phyloP scores from a whole-genome alignment of 2,329 filamentous ascomycete genomes.

The Aspergillus sp. region DNA sequence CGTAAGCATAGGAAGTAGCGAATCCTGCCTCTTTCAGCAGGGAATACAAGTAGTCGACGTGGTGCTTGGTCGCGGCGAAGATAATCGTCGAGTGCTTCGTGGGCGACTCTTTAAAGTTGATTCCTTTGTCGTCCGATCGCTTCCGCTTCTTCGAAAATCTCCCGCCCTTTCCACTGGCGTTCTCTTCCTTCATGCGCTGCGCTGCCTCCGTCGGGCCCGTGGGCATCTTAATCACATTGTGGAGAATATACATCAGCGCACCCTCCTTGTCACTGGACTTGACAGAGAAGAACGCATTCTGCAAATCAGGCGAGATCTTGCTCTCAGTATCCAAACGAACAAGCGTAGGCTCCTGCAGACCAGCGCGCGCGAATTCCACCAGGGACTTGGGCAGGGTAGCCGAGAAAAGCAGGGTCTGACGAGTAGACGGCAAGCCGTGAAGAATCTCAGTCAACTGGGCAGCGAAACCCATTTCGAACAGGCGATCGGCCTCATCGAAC shows the following conservation, averaged over 20 bases:
- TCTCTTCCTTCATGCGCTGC: constrained; percentile 48
- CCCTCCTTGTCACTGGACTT: constrained; percentile 95
- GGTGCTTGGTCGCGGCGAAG: constrained; percentile 93
- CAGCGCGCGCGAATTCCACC: constrained; percentile 93
- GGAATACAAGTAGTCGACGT: constrained; percentile 87
- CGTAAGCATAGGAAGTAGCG: constrained; percentile 90
- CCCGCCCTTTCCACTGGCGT: constrained; percentile 44
- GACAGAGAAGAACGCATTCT: constrained; percentile 91
- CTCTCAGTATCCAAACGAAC: constrained; percentile 91
- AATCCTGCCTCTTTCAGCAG: constrained; percentile 82
- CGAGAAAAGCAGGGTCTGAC: constrained; percentile 93
- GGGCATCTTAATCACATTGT: constrained; percentile 92
- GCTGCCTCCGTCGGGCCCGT: constrained; percentile 61
- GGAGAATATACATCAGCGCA: constrained; percentile 81
- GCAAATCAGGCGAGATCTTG: constrained; percentile 93
- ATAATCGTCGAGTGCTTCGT: constrained; percentile 92
- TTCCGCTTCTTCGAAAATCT: constrained; percentile 51
- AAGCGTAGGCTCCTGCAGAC: constrained; percentile 86
- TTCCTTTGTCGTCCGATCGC: constrained; percentile 44
- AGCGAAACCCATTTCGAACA: constrained; percentile 99
- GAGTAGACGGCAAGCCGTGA: constrained; percentile 76
- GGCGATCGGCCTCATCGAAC: constrained; percentile 93
- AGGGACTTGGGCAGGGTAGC: constrained; percentile 91
- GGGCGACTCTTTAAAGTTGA: constrained; percentile 66
- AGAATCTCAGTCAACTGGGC: constrained; percentile 91